These are phyloP conservation scores for Pseudogymnoascus sp. DNA, from an alignment of 2,329 filamentous ascomycete genomes.

Conservation along the genomic window DNA sequence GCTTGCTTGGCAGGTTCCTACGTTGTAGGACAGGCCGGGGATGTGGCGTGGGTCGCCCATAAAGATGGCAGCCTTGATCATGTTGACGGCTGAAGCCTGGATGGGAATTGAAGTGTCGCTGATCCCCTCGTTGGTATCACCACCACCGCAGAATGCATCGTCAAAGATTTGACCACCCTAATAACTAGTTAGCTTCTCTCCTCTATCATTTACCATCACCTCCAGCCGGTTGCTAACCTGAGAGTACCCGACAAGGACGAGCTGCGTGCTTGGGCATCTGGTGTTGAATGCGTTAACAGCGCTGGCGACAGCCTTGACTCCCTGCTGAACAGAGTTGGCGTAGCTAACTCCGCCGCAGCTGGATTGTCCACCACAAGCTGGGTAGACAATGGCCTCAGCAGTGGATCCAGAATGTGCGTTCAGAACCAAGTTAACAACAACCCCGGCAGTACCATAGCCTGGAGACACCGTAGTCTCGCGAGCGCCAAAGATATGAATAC, in stretches of 20 bases:
- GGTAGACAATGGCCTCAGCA: slow-evolving; percentile 46
- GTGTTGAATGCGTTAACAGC: slow-evolving; percentile 51
- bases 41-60: slow-evolving; percentile 55
- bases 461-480: slow-evolving; percentile 39
- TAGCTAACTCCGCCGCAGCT: slow-evolving; percentile 52
- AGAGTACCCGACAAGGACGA: slow-evolving; percentile 55
- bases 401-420: slow-evolving; percentile 41
- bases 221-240: slow-evolving; percentile 34
- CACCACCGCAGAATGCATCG: slow-evolving; percentile 51
- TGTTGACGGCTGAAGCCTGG: slow-evolving; percentile 38
- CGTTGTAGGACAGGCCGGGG: slow-evolving; percentile 47
- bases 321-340: slow-evolving; percentile 47
- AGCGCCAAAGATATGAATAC: slow-evolving; percentile 42
- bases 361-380: slow-evolving; percentile 53
- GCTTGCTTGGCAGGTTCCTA: slow-evolving; percentile 49
- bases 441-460: slow-evolving; percentile 43
- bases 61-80: slow-evolving; percentile 56
- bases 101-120: slow-evolving; percentile 36
- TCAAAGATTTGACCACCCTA: slow-evolving; percentile 56
- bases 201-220: not conserved
- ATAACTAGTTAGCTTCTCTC: slow-evolving; percentile 8
- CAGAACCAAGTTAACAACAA: slow-evolving; percentile 42
- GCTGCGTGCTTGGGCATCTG: slow-evolving; percentile 46
- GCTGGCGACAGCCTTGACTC: slow-evolving; percentile 48
- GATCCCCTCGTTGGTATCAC: slow-evolving; percentile 38